Percentiles rank a stretch among this genome's conserved stretches.
Evolutionary conservation across 768 basidiomycete species (phyloP).

Genomic region (Kwoniella heveanensis): DNA sequence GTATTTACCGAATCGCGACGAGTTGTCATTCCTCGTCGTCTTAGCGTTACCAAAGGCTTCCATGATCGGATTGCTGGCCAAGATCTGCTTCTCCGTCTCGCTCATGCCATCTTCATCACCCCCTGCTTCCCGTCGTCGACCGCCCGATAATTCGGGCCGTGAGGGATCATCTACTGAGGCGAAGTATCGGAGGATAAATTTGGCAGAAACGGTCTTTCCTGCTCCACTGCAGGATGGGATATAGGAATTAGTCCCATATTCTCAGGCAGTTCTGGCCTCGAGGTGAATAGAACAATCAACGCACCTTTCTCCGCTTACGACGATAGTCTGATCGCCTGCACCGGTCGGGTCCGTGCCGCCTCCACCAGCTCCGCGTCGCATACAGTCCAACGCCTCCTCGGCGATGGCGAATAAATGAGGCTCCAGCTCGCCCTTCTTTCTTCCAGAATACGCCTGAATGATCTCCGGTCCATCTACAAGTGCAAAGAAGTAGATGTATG

Average conservation of each 20-base stretch:
- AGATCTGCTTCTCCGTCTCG: conserved; percentile 94
- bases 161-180: conserved; percentile 88
- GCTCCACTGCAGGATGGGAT: conserved; percentile 84
- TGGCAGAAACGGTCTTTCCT: conserved; percentile 98
- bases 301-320: conserved; percentile 96
- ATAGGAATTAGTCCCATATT: too few species aligned
- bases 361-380: conserved; percentile 66
- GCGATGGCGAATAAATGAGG: conserved; percentile 99
- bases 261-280: too few species aligned
- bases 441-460: conserved; percentile 92
- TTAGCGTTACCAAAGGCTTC: conserved; percentile 99
- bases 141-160: conserved; percentile 70
- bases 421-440: conserved; percentile 89
- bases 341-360: conserved; percentile 60
- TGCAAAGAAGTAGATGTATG: neutral
- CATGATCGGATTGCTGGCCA: conserved; percentile 98
- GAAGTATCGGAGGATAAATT: conserved; percentile 98
- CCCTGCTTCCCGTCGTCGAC: conserved; percentile 63
- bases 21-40: conserved; percentile 98
- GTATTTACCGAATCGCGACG: conserved; percentile 98
- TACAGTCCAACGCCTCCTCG: conserved; percentile 97
- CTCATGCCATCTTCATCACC: conserved; percentile 61
- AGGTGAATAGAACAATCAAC: conserved; percentile 32
- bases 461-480: conserved; percentile 78
- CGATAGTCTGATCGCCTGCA: conserved; percentile 94